Conservation (phyloP, 441 rosid genomes). For the Breynia disticha region DNA sequence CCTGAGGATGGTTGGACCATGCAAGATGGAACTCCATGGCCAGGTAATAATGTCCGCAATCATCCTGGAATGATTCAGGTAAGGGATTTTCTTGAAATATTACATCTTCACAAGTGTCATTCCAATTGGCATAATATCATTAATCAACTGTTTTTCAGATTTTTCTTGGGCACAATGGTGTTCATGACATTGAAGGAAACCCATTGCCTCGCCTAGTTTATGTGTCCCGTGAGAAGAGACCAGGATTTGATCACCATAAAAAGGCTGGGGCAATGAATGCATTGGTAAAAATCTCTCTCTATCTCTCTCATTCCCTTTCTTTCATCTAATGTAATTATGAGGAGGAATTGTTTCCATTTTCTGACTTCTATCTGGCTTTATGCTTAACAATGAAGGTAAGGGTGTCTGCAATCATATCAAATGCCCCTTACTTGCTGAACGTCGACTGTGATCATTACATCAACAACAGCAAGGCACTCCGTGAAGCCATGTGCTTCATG, state of each 20-base stretch:
- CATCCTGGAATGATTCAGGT: conserved; percentile 99
- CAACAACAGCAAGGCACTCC: conserved; percentile 88
- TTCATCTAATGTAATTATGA: too few relatives aligned
- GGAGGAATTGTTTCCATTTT: not conserved
- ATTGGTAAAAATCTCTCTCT: conserved; percentile 37
- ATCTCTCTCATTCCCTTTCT: conserved; percentile 2
- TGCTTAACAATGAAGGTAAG: conserved; percentile 47
- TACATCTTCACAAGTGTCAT: not conserved
- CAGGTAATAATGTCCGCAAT: conserved; percentile 83
- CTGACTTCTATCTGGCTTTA: conserved; percentile 10
- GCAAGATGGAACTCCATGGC: conserved; percentile 99
- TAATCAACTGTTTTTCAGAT: conserved; percentile 33
- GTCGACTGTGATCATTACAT: conserved; percentile 95
- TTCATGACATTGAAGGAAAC: conserved; percentile 73
- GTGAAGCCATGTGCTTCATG: conserved; percentile 98
- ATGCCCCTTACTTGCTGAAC: conserved; percentile 81
- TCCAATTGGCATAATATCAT: not conserved
- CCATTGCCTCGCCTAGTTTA: conserved; percentile 81
- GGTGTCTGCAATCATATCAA: conserved; percentile 77
- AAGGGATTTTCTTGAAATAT: conserved; percentile 10
- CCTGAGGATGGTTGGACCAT: conserved; percentile 99
- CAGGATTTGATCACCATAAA: conserved; percentile 92
- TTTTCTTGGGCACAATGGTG: conserved; percentile 80
- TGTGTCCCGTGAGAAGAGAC: conserved; percentile 96
- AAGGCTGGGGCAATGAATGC: conserved; percentile 99